Base-by-base conservation (phyloP, 148 eudicot species). In the Nyssa sinensis region DNA sequence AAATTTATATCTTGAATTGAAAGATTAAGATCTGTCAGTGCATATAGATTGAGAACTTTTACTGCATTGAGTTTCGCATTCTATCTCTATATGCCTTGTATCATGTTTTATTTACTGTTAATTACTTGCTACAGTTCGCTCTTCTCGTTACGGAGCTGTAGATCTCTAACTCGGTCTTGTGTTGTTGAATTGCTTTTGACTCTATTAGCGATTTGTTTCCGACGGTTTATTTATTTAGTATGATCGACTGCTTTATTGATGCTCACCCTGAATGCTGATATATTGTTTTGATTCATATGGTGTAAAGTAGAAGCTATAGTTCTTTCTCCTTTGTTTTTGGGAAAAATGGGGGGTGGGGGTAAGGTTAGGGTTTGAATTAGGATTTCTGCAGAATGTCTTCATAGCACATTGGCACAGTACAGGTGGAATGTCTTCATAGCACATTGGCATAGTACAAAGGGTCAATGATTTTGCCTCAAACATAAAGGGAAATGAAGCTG, bases 351-450 rank as follows among this genome's bases (percentile, higher is more conserved):
- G 23, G 3, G 24, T 64, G 19, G 7, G 69, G 30, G 69, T 2
- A 66, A 37, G 29, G 14, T 66, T 66, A 66, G 53, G 69, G 69
- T 66, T 37, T 66, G 53, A 63, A 66, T 39, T 19, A 34, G 67
- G 39, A 12, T 30, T 63, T 27, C 24, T 14, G 63, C 41, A 37
- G 60, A 21, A 55, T 19, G 60, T 59, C 24, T 59, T 59, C 30
- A 8, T 25, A 27, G 12, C 1, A 25, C 10, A 24, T 27, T 27
- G 14, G 30, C 13, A 10, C 24, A 5, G 24, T 60, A 7, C 24
- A 25, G 63, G 30, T 60, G 63, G 29, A 34, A 62, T 29, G 29
- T 16, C 27, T 13, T 62, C 2, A 30, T 28, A 13, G 33, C 34
- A 62, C 34, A 28, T 23, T 62, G 7, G 19, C 14, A 30, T 30